Evolutionary conservation across 202 grass and related monocot genomes (phyloP), one percentile per base, ranked within the genome.

Genomic region (Setaria viridis): DNA sequence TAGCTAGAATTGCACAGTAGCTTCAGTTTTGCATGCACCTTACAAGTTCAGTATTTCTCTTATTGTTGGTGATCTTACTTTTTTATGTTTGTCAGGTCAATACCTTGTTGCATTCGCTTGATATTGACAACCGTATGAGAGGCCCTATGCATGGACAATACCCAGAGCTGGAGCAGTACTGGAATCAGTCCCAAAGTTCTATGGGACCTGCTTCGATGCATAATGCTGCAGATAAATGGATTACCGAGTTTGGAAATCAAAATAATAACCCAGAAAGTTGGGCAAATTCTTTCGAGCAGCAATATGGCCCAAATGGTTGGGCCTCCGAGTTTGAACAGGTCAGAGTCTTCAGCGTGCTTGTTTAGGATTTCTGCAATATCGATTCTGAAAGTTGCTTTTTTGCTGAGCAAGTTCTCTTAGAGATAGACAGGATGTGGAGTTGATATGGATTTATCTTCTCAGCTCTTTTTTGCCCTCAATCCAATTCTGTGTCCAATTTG

Each of bases 271-370:
- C 97, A 68, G 94, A 94, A 63, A 85, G 89, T 63, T 99, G 97
- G 97, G 97, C 90, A 20, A 77, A 89, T 37, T 96, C 94, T 76
- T 99, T 99, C 78, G 92, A 99, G 53, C 97, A 94, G 83, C 90
- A 89, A 55, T 91, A 94, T 91, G 97, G 97, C 75, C 70, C 88
- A 82, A 99, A 91, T 91, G 97, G 97, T 78, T 99, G 97, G 97
- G 97, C 90, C 41, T 97, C 97, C 82, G 97, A 97, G 72, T 99
- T 94, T 93, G 89, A 94, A 70, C 97, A 99, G 90, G 97, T 91
- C 75, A 89, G 88, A 70, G 20, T 20, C 16, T 76, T 80, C 20
- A 74, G 69, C 37, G 63, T 75, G 75, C 51, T 30, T 80, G 25
- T 70, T 87, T 80, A 17, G 4, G 53, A 80, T 80, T 69, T 74